Evolutionary conservation across 257 asterid genomes (phyloP).

Genomic region (Solanum okadae): DNA sequence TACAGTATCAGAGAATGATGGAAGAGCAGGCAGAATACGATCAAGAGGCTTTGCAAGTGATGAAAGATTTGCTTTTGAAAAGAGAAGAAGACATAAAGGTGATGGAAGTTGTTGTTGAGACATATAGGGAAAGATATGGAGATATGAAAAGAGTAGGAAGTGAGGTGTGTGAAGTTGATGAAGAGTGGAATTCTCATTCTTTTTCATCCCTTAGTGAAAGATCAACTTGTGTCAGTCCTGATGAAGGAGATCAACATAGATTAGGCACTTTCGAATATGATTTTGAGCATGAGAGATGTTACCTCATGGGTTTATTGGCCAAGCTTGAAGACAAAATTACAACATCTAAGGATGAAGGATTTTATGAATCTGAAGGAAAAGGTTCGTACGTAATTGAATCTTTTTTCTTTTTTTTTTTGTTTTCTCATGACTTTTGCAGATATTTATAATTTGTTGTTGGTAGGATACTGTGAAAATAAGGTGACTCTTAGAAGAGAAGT

Average conservation of each 20-base stretch:
- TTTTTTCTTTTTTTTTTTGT: not conserved
- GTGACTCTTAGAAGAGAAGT: not conserved
- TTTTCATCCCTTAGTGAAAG: not conserved
- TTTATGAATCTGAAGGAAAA: not conserved
- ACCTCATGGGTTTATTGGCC: not conserved
- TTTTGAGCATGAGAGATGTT: not conserved
- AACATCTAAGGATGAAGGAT: not conserved
- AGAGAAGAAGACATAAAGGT: not conserved
- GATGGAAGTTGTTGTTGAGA: not conserved
- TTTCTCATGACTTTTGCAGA: not conserved
- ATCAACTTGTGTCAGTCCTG: not conserved
- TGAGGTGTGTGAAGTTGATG: not conserved
- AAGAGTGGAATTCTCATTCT: not conserved
- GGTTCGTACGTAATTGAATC: not conserved
- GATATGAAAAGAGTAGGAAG: not conserved
- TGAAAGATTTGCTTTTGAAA: not conserved
- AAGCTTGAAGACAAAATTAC: not conserved
- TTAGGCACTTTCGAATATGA: not conserved
- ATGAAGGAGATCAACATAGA: not conserved
- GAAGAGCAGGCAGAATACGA: not conserved
- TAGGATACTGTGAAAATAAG: not conserved
- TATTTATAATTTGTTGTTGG: not conserved
- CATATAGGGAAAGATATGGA: not conserved
- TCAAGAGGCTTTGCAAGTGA: not conserved
- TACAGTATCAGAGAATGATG: not conserved